Conservation (phyloP, 1,284 basidiomycete genomes). For the Leccinum fuscescens region DNA sequence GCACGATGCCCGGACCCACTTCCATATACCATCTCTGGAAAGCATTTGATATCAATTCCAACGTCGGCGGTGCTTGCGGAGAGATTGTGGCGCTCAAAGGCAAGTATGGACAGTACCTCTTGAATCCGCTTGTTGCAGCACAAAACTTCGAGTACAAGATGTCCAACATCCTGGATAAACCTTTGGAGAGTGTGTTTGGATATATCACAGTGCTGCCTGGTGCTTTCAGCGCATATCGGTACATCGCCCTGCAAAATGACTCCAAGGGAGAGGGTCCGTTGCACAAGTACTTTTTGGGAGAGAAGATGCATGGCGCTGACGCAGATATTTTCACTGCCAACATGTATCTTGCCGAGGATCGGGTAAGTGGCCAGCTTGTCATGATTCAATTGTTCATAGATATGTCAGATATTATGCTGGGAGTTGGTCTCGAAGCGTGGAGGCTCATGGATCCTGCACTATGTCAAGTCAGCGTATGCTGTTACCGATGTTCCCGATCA, state of each 20-base stretch:
- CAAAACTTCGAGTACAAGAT: constrained; percentile 99
- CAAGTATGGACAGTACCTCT: constrained; percentile 70
- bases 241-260: constrained; percentile 91
- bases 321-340: constrained; percentile 92
- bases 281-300: constrained; percentile 93
- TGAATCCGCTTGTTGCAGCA: constrained; percentile 86
- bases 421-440: constrained; percentile 88
- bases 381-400: constrained; percentile 5
- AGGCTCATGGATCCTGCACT: constrained; percentile 87
- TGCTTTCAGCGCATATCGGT: constrained; percentile 90
- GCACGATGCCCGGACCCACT: constrained; percentile 87
- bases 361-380: constrained; percentile 44
- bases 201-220: constrained; percentile 93
- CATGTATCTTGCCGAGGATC: constrained; percentile 93
- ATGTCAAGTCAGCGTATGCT: constrained; percentile 90
- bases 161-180: constrained; percentile 91
- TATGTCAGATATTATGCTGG: constrained; percentile 81
- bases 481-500: constrained; percentile 91
- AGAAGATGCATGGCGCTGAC: constrained; percentile 87
- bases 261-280: constrained; percentile 80
- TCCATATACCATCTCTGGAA: constrained; percentile 97
- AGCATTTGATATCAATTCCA: constrained; percentile 93
- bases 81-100: constrained; percentile 94
- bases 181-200: constrained; percentile 83
- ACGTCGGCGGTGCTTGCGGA: constrained; percentile 96